phyloP scores from a whole-genome alignment of 345 rosid genomes.

The Salix suchowensis region DNA sequence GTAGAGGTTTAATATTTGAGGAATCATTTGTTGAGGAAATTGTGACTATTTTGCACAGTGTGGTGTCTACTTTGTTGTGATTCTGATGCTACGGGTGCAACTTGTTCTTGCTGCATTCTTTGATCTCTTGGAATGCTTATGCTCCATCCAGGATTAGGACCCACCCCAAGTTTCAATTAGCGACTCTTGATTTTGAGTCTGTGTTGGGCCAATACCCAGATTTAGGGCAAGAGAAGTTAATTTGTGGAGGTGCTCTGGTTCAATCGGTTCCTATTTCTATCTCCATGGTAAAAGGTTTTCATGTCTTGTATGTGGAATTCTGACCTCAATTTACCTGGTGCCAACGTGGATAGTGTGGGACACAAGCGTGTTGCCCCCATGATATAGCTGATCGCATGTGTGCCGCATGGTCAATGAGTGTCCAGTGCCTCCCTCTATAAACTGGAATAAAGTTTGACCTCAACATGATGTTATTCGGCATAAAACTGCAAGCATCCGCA shows the following conservation, averaged over 20 bases:
- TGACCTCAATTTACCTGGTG: neutral
- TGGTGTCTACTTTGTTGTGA: neutral
- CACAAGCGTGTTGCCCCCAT: neutral
- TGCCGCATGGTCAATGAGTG: neutral
- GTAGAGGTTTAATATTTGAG: neutral
- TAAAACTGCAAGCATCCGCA: too few relatives aligned
- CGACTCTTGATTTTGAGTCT: neutral
- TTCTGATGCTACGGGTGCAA: neutral
- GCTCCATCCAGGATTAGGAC: neutral
- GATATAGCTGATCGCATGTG: neutral
- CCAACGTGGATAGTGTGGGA: neutral
- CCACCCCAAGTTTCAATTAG: neutral
- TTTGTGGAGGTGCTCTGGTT: too few relatives aligned
- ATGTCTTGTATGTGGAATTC: neutral
- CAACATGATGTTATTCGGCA: too few relatives aligned
- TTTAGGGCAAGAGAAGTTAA: neutral
- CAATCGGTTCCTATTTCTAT: neutral
- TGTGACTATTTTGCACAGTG: neutral
- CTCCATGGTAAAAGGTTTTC: neutral
- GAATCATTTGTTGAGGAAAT: neutral
- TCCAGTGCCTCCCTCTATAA: too few relatives aligned
- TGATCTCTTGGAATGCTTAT: neutral
- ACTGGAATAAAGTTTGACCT: too few relatives aligned
- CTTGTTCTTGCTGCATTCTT: neutral
- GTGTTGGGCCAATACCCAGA: neutral